Percentiles rank a stretch among this genome's conserved stretches.
Evolutionary conservation across 495 filamentous ascomycete species (phyloP).

Genomic region (Lophium mytilinum): DNA sequence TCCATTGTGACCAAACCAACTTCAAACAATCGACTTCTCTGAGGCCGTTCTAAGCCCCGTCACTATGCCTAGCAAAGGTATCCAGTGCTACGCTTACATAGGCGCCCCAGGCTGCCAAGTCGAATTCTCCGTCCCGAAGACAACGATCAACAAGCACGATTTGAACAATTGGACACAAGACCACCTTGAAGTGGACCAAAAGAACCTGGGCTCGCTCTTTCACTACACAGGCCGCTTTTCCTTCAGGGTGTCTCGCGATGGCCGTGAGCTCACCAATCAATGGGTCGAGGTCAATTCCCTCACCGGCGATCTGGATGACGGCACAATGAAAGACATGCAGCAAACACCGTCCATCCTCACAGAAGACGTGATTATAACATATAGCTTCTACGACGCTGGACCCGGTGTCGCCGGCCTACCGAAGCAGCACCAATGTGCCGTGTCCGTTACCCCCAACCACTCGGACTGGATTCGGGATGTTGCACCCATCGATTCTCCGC

Average conservation of each 20-base stretch:
- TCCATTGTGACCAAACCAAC: too few relatives aligned
- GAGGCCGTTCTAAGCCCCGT: neutral
- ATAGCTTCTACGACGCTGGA: constrained; percentile 48
- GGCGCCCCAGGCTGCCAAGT: constrained; percentile 37
- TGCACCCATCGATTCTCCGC: constrained; percentile 36
- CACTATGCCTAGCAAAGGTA: constrained; percentile 45
- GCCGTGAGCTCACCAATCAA: constrained; percentile 21
- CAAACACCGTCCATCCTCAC: constrained; percentile 37
- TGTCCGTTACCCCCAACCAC: constrained; percentile 41
- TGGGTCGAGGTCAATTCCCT: constrained; percentile 41
- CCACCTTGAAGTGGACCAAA: constrained; percentile 41
- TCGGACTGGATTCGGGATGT: constrained; percentile 41
- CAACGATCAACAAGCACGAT: constrained; percentile 29
- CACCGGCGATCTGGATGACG: constrained; percentile 40
- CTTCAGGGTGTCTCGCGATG: constrained; percentile 39
- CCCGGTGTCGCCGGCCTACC: constrained; percentile 38
- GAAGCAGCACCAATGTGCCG: constrained; percentile 44
- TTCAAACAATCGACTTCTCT: too few relatives aligned
- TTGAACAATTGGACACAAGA: constrained; percentile 33
- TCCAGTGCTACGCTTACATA: constrained; percentile 43
- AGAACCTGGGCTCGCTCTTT: constrained; percentile 37
- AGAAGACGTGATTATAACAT: constrained; percentile 37
- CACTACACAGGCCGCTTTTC: constrained; percentile 41
- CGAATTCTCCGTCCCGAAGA: constrained; percentile 40
- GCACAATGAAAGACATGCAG: constrained; percentile 42